Evolutionary conservation across 2,329 filamentous ascomycete species (phyloP), one percentile per base, ranked within the genome.

Genomic region (Clarireedia sp.): DNA sequence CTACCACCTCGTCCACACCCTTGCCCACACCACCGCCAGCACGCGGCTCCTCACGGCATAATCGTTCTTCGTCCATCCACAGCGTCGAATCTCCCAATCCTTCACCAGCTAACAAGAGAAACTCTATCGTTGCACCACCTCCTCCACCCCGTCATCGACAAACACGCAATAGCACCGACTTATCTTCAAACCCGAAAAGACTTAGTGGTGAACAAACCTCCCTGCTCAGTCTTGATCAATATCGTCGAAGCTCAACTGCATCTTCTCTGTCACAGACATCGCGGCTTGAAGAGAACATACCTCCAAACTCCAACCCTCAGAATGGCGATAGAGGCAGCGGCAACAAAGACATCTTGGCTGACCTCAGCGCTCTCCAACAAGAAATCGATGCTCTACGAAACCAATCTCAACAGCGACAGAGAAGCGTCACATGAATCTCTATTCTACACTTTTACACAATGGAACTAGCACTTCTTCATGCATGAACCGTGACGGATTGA

Each of bases 311-410:
- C 12, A 74, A 66, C 67, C 29, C 29, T 12, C n/a, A 23, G 5
- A 14, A 14, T 44, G 41, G 19, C 19, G 41, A 23, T 21, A 74
- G 55, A 61, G 72, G 72, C 9, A 70, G 72, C 51, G 71, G 73
- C 1, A 69, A 70, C 43, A 80, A 26, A 38, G 17, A 87, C 65
- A 89, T 91, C 57, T 70, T 92, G 61, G 86, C 86, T 1, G 86
- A 91, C 67, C 70, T 92, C 54, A 79, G 81, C 47, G 82, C 83
- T 21, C 70, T 92, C 59, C 87, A 89, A 70, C 79, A 79, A 66
- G 88, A 92, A 66, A 87, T 92, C 40, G 87, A 92, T 70, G 86
- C 81, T 3, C 65, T 86, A 45, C 73, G 79, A 63, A 75, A 72
- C 7, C 71, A 70, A 61, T 72, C 70, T 46, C 52, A 54, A 19